Evolutionary conservation across 2,329 filamentous ascomycete species (phyloP).

Genomic region (Talaromyces rugulosus): DNA sequence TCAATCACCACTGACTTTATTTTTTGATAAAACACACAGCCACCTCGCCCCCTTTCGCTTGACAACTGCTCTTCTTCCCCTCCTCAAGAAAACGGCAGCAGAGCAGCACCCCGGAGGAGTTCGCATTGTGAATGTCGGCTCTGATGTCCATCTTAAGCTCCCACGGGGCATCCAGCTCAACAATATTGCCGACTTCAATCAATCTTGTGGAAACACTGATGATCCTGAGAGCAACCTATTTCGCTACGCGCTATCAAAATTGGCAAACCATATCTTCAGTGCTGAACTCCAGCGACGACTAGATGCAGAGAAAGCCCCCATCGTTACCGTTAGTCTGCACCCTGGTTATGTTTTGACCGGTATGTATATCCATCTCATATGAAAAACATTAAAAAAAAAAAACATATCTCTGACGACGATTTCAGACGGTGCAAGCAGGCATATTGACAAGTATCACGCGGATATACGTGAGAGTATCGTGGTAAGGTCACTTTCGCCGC

Average conservation of each 20-base stretch:
- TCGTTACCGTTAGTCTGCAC: conserved; percentile 3
- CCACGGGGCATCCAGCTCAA: conserved; percentile 3
- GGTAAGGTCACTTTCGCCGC: conserved; percentile 1
- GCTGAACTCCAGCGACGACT: conserved; percentile 11
- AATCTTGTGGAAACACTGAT: conserved; percentile 6
- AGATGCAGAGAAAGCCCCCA: conserved; percentile 5
- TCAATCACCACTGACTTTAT: neutral
- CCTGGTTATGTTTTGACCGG: conserved; percentile 9
- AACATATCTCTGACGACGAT: neutral
- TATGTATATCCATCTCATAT: neutral
- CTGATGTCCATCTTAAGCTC: conserved; percentile 6
- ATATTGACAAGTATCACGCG: conserved; percentile 7
- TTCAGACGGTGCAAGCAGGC: conserved; percentile 3
- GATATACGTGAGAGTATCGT: conserved; percentile 1
- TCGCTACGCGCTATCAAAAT: conserved; percentile 14
- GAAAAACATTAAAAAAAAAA: neutral
- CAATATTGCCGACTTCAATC: conserved; percentile 7
- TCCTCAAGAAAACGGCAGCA: conserved; percentile 8
- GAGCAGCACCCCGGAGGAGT: neutral
- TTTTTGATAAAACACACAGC: neutral
- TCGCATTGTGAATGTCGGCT: conserved; percentile 8
- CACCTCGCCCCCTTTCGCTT: conserved; percentile 8
- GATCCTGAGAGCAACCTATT: conserved; percentile 2
- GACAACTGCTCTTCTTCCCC: conserved; percentile 7
- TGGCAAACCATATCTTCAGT: conserved; percentile 13